Evolutionary conservation across 202 grass and related monocot species (phyloP).

Genomic region (Zizania palustris): DNA sequence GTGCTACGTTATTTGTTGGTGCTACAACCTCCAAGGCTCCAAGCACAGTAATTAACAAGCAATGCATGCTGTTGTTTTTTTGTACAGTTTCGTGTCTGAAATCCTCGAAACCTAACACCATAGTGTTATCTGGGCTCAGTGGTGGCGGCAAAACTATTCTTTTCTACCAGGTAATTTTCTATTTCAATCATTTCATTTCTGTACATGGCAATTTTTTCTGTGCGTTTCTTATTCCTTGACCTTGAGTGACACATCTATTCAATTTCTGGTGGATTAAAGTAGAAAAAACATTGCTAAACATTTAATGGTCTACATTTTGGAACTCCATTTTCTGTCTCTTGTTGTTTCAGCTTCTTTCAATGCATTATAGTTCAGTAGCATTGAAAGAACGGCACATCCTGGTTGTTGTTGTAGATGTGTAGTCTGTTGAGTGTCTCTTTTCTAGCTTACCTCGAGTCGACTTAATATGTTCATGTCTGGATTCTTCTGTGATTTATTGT

Average conservation of each 20-base stretch:
- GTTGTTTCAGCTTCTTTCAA: not conserved
- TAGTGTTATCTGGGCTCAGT: constrained; percentile 78
- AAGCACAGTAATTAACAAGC: not conserved
- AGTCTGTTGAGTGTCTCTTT: constrained; percentile 1
- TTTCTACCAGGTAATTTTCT: constrained; percentile 78
- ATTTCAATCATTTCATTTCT: not conserved
- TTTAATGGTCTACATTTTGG: not conserved
- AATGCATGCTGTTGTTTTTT: not conserved
- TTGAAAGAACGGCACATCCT: constrained; percentile 12
- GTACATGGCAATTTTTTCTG: constrained; percentile 8
- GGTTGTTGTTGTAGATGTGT: not conserved
- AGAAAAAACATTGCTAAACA: not conserved
- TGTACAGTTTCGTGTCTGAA: constrained; percentile 62
- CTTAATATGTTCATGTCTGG: not conserved
- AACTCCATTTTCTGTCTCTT: not conserved
- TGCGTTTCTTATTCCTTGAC: not conserved
- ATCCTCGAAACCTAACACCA: constrained; percentile 73
- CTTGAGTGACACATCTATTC: not conserved
- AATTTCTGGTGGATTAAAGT: constrained; percentile 22
- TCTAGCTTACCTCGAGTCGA: constrained; percentile 18
- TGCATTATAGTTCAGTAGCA: constrained; percentile 3
- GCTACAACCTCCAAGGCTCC: too few relatives aligned
- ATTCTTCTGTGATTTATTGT: not conserved
- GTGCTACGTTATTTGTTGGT: not conserved
- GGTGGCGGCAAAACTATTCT: constrained; percentile 94